These are phyloP conservation scores for Talaromyces sp. DNA, from an alignment of 2,329 filamentous ascomycete genomes.

Conservation along the genomic window DNA sequence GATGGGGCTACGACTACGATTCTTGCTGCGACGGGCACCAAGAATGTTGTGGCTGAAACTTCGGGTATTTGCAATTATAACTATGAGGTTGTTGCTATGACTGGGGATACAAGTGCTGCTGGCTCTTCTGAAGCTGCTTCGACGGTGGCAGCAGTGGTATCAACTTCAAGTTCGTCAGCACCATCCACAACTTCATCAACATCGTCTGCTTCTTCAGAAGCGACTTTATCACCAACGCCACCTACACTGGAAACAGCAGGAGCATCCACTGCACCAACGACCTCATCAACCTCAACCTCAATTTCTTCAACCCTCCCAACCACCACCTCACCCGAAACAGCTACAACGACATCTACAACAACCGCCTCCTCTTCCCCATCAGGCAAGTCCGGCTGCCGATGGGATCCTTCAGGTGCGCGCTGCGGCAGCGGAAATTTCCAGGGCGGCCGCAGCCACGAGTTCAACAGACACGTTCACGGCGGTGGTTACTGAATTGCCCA, in stretches of 20 bases:
- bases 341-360: no score
- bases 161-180: not conserved
- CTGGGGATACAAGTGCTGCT: not conserved
- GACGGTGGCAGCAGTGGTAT: not conserved
- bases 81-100: conserved; percentile 17
- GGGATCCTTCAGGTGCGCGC: not conserved
- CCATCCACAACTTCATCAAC: not conserved
- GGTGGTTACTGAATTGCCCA: not conserved
- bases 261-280: not conserved
- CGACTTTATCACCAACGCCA: not conserved
- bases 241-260: not conserved
- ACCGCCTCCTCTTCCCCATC: not conserved
- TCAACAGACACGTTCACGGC: not conserved
- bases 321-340: no score
- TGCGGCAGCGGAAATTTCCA: not conserved
- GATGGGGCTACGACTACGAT: not conserved
- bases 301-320: not conserved
- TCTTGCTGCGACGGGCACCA: conserved; percentile 12
- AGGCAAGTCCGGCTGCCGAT: not conserved
- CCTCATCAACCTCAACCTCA: not conserved
- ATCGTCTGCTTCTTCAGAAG: not conserved
- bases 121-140: not conserved
- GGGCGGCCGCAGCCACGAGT: not conserved
- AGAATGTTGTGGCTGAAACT: conserved; percentile 13
- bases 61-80: conserved; percentile 18